phyloP scores from a whole-genome alignment of 805 yeast genomes.

The Tetrapisispora arboricola region DNA sequence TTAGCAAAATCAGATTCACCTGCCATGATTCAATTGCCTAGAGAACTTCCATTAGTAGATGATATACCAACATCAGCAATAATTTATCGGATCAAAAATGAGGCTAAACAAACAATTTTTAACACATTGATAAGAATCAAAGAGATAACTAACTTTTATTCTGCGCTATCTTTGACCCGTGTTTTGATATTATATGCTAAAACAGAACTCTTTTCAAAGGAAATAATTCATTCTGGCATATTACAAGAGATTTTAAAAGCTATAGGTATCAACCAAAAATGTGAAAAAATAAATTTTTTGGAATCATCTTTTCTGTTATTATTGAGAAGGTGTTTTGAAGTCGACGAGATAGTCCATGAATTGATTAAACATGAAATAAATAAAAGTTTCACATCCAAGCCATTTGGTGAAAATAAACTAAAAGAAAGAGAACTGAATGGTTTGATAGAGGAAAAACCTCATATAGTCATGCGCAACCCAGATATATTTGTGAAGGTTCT shows the following conservation, averaged over 20 bases:
- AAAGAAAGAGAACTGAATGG: constrained; percentile 37
- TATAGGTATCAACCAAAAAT: constrained; percentile 30
- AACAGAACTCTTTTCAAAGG: constrained; percentile 31
- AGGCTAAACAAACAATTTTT: constrained; percentile 31
- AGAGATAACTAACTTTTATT: constrained; percentile 33
- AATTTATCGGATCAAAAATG: constrained; percentile 17
- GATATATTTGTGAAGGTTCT: constrained; percentile 37
- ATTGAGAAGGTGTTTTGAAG: constrained; percentile 63
- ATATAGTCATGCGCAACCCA: constrained; percentile 40
- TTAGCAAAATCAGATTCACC: constrained; percentile 46
- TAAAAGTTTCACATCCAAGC: constrained; percentile 31
- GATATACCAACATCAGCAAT: constrained; percentile 12
- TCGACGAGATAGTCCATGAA: constrained; percentile 37
- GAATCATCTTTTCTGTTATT: constrained; percentile 44
- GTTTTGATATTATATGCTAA: constrained; percentile 45
- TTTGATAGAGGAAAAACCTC: constrained; percentile 40
- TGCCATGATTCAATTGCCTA: constrained; percentile 26
- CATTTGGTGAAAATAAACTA: constrained; percentile 23
- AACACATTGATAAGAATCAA: constrained; percentile 34
- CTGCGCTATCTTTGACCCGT: constrained; percentile 46
- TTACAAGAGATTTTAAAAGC: constrained; percentile 38
- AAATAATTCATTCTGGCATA: constrained; percentile 38
- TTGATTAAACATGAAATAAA: constrained; percentile 44
- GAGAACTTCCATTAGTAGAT: constrained; percentile 13
- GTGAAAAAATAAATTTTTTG: constrained; percentile 32